These are phyloP conservation scores for Seminavis robusta DNA, from an alignment of 108 stramenopile species.

Conservation along the genomic window DNA sequence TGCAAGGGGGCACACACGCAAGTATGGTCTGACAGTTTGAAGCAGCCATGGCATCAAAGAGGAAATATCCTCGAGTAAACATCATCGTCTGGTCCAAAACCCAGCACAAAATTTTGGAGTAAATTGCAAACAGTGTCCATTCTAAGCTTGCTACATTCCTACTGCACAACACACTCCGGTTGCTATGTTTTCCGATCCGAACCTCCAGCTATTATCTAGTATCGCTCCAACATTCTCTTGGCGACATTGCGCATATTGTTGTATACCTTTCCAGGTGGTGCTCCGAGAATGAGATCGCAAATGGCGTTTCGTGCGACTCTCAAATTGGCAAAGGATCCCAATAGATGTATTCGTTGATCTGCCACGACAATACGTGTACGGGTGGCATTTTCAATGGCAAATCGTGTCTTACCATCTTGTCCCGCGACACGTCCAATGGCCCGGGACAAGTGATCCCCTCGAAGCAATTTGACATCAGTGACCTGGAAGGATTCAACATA, in stretches of 20 bases:
- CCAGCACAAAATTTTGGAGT: no score
- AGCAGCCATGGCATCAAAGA: no score
- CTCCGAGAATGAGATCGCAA: conserved; percentile 97
- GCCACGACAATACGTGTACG: conserved; percentile 97
- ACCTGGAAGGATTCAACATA: conserved; percentile 98
- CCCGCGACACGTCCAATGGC: conserved; percentile 98
- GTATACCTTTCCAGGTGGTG: conserved; percentile 99
- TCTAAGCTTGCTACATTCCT: no score
- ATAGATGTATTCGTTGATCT: conserved; percentile 93
- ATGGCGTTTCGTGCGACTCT: conserved; percentile 98
- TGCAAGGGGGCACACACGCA: no score
- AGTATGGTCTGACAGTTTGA: no score
- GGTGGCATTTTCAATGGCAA: conserved; percentile 99
- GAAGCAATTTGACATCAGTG: conserved; percentile 93
- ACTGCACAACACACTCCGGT: no score
- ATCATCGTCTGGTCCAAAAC: no score
- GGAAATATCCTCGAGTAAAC: no score
- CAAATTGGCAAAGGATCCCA: conserved; percentile 95
- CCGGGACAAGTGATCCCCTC: conserved; percentile 95
- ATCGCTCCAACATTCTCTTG: conserved; percentile 95
- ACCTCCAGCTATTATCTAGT: no score
- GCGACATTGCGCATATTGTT: conserved; percentile 99
- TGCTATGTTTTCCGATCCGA: no score
- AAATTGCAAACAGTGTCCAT: no score
- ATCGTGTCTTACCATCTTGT: conserved; percentile 97